Percentiles rank a stretch among this genome's conserved stretches.
Evolutionary conservation across 345 rosid species (phyloP).

Genomic region (Euphorbia lathyris): DNA sequence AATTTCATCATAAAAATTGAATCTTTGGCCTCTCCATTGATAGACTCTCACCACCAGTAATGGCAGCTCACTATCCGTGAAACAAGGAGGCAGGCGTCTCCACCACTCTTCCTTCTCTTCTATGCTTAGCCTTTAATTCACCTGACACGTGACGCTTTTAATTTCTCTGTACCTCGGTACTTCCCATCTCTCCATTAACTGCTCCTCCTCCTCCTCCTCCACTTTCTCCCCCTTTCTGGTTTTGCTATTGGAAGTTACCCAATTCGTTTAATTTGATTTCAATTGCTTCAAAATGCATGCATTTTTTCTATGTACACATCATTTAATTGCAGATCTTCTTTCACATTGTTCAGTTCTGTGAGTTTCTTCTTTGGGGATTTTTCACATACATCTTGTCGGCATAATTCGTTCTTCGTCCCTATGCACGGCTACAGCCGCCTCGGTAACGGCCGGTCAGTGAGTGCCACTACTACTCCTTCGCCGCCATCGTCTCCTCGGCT

Average conservation of each 20-base stretch:
- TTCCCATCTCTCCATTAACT: slow-evolving; percentile 8
- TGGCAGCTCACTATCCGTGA: neutral
- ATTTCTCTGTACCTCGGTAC: neutral
- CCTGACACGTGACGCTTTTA: slow-evolving; percentile 7
- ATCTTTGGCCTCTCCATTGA: neutral
- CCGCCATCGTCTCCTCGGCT: slow-evolving; percentile 85
- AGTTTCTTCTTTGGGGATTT: neutral
- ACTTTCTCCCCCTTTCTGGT: neutral
- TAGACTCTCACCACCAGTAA: neutral
- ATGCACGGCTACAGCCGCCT: slow-evolving; percentile 94
- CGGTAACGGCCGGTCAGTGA: slow-evolving; percentile 47
- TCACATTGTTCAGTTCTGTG: neutral
- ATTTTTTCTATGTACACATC: neutral
- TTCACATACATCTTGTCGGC: too few species aligned
- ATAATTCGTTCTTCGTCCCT: neutral
- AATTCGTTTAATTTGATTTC: neutral
- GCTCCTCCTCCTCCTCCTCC: neutral
- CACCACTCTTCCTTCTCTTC: neutral
- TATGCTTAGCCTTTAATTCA: neutral
- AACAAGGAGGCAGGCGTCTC: neutral
- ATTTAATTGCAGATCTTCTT: neutral
- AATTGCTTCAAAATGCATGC: neutral
- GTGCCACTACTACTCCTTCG: slow-evolving; percentile 37
- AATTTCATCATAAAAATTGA: neutral
- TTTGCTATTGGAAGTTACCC: neutral